phyloP scores from a whole-genome alignment of 192 early-diverging fungal genomes.

The Piromyces sp. region DNA sequence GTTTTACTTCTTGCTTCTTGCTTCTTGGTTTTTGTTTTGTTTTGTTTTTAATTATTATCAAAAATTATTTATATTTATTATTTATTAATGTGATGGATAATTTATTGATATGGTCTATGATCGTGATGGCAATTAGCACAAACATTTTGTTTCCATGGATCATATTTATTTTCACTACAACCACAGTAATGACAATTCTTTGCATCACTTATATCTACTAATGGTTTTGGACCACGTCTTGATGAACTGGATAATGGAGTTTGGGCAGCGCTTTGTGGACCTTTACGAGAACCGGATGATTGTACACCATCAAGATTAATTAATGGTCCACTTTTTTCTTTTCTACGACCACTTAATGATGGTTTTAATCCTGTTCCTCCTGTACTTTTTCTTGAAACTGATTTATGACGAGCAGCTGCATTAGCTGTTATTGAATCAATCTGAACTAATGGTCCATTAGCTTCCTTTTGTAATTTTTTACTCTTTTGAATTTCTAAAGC shows the following conservation, averaged over 20 bases:
- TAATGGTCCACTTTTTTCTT: neutral
- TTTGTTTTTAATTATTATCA: neutral
- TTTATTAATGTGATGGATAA: neutral
- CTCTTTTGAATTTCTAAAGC: neutral
- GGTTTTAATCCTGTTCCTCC: neutral
- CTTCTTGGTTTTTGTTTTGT: neutral
- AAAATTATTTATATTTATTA: neutral
- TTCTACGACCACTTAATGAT: neutral
- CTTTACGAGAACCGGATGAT: neutral
- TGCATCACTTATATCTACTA: neutral
- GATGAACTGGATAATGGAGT: neutral
- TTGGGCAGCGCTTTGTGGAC: neutral
- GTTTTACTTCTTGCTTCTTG: neutral
- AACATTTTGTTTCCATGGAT: neutral
- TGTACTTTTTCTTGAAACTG: neutral
- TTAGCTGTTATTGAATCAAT: neutral
- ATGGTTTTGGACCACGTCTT: neutral
- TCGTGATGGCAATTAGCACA: neutral
- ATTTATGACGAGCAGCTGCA: neutral
- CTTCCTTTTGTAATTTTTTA: neutral
- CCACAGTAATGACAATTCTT: neutral
- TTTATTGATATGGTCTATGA: neutral
- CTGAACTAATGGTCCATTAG: neutral
- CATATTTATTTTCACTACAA: neutral
- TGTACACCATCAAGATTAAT: neutral